Evolutionary conservation across 495 filamentous ascomycete genomes (phyloP), one percentile per base, ranked within the genome.

Genomic region (Xylaria grammica): DNA sequence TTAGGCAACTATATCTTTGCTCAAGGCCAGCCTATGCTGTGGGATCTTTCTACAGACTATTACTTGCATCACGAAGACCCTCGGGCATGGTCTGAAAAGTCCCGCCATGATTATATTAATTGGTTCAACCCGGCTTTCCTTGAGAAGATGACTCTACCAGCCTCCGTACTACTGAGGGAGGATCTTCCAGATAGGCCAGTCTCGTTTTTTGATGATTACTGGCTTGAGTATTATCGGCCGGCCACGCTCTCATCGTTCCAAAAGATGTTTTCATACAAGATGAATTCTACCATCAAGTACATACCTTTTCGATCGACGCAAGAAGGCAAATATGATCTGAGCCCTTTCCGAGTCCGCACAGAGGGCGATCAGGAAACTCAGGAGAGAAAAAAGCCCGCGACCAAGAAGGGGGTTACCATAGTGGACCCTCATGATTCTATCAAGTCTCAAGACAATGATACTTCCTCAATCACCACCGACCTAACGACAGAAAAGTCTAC

Each of bases 191-290:
- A 78, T 36, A 88, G 88, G 38, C 81, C 86, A 3, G 77, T 94
- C 17, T 82, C 84, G 4, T 87, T 84, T 51, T 92, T 91, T 65
- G 95, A 99, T 68, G 94, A 98, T 70, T 98, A 96, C 75, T 99
- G 96, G 96, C 81, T 94, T n/a, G 95, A 98, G 68, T 97, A 97
- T 72, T 99, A 99, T 74, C 88, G 93, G 9, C 96, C 95, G 1
- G 83, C 90, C 15, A 89, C 90, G 0, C 74, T 98, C 5, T 95
- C 94, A 0, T 92, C 92, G 0, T 91, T 97, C 63, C 80, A 84
- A 9, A 98, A 97, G 75, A 88, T 97, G 67, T 97, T 96, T 71
- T 85, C 92, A 0, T 96, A 88, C 77, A 91, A 90, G 68, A 90
- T 97, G 83, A 96, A 96, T 72, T 93, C 90, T 0, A 93, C 90